Conservation (phyloP, 2,329 filamentous ascomycete genomes). For the Ophioceras dolichostomum region DNA sequence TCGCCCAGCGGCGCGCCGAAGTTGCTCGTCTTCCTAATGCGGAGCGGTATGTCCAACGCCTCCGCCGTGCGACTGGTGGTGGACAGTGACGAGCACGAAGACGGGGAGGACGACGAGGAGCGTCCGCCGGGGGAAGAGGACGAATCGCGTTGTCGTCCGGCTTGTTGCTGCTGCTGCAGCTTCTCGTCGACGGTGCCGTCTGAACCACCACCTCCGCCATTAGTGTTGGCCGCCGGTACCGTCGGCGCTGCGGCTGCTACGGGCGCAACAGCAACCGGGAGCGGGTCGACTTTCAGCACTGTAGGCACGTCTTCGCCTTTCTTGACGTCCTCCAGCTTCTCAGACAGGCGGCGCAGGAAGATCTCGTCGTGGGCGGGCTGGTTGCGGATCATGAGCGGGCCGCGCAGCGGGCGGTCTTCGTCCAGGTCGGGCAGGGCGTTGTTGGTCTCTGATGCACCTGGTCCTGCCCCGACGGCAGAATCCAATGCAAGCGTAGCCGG, state of each 20-base stretch:
- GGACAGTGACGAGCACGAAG: too few species aligned
- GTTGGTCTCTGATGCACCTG: constrained; percentile 6
- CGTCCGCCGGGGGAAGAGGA: neutral
- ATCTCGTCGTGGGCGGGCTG: constrained; percentile 42
- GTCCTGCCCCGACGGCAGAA: neutral
- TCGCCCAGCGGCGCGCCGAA: constrained; percentile 33
- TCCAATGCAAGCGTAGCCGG: too few species aligned
- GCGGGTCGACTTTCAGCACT: neutral
- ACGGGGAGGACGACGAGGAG: too few species aligned
- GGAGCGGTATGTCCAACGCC: constrained; percentile 31
- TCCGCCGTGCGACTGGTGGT: constrained; percentile 14
- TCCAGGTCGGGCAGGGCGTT: constrained; percentile 23
- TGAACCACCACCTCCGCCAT: constrained; percentile 1
- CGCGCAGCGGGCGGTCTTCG: constrained; percentile 33
- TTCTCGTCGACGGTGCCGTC: constrained; percentile 2
- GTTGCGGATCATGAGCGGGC: constrained; percentile 41
- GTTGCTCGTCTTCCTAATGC: constrained; percentile 30
- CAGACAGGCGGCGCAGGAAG: constrained; percentile 35
- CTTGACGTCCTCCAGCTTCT: constrained; percentile 35
- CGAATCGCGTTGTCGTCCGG: neutral
- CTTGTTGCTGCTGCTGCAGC: constrained; percentile 6
- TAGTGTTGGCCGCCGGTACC: constrained; percentile 1
- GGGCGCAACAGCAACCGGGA: constrained; percentile 2
- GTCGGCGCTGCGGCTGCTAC: too few species aligned
- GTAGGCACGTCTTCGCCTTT: constrained; percentile 18